Base-by-base conservation (phyloP, 1,284 basidiomycete species). In the Ganoderma leucocontextum region DNA sequence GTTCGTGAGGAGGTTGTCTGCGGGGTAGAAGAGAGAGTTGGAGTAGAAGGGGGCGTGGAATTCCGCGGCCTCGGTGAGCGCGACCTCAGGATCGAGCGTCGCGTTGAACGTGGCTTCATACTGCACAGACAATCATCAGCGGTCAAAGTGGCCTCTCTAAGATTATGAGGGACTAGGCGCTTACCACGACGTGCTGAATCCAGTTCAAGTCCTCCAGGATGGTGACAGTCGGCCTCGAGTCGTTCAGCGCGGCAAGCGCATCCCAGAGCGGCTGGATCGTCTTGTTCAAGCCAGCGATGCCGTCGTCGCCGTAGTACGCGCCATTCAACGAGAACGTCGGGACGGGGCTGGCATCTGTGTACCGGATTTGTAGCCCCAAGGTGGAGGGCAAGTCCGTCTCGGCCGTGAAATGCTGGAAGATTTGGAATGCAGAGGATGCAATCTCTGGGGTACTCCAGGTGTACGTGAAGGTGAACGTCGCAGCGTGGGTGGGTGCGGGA, bases 31-130 rank as follows among this genome's bases (percentile, higher is more conserved):
- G 22, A 60, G 58, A 38, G 58, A 60, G 58, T 42, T 60, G 22
- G 58, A 60, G n/a, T 60, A 60, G 58, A 60, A 60, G 9, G 58
- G 58, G 10, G 38, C 38, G 3, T 60, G 58, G n/a, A 60, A 60
- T 22, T 25, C 58, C 7, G 36, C 36, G 13, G 58, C 38, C 38
- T 60, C 58, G 22, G n/a, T 38, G 38, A 60, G 58, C 58, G 38
- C 22, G 4, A 19, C 38, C 58, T 41, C n/a, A 1, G 58, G 58
- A 22, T 60, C 58, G 13, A 39, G 12, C 58, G 58, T 60, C 38
- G n/a, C 36, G 22, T 60, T 38, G 13, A 39, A 42, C 8, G 22
- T 25, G 22, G 58, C 58, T 60, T 60, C 58, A 4, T 42, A 60
- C 58, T 60, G 58, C 17, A 29, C 7, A 52, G 7, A 38, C 5